A percentile compares a stretch with the other conserved stretches of the same genome.
Conservation (phyloP, 2,329 filamentous ascomycete genomes). For the Cordyceps javanica region DNA sequence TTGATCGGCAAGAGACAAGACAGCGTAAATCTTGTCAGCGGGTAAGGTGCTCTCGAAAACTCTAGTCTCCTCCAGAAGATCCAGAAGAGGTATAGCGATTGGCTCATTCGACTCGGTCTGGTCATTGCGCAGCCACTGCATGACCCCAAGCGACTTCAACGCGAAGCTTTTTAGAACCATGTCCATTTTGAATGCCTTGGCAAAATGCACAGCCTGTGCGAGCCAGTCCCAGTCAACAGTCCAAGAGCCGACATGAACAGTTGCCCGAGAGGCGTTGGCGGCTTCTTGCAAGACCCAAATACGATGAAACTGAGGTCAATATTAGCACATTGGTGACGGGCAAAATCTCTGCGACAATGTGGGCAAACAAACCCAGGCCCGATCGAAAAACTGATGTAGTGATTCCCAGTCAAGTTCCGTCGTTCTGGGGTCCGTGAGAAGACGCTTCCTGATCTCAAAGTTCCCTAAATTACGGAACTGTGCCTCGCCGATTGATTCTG, state of each 20-base stretch:
- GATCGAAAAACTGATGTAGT: not conserved
- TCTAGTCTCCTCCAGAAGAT: not conserved
- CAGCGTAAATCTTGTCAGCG: not conserved
- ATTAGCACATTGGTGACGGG: not conserved
- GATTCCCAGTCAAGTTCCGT: not conserved
- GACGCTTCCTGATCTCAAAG: not conserved
- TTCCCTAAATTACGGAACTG: not conserved
- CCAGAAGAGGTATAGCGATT: not conserved
- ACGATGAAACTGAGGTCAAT: conserved; percentile 11
- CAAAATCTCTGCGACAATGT: not conserved
- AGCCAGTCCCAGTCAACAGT: not conserved
- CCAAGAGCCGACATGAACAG: not conserved
- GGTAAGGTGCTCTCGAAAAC: not conserved
- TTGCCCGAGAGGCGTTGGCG: conserved; percentile 3
- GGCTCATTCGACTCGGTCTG: not conserved
- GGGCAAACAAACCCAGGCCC: not conserved
- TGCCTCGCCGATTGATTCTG: not conserved
- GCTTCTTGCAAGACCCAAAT: conserved; percentile 15
- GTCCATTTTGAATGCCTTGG: not conserved
- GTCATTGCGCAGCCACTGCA: not conserved
- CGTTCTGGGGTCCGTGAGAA: not conserved
- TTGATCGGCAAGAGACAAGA: not conserved
- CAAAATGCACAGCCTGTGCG: not conserved
- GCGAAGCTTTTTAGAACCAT: not conserved
- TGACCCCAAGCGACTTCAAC: not conserved